Base-by-base conservation (phyloP, 164 flowering plant species). In the Sextonia rubra region DNA sequence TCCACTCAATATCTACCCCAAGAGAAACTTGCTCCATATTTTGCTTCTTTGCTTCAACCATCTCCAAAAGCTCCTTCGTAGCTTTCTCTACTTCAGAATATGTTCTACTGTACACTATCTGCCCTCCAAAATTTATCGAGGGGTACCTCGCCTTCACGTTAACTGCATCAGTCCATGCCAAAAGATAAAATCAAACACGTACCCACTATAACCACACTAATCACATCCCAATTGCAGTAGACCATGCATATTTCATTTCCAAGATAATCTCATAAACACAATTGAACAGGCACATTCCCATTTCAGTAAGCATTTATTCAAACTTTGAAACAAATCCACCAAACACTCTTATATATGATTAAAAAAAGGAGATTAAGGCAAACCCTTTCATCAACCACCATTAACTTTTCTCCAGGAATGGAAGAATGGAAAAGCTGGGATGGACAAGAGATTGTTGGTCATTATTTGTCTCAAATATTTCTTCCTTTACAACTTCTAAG, bases 1-100 rank as follows among this genome's bases (percentile, higher is more conserved):
- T 87, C 97, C 97, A 93, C 86, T 93, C 96, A 20, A 93, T 85
- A 73, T 93, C 98, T 66, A 93, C 83, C 30, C 98, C 98, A 58
- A 93, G 73, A 48, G 76, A 64, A 69, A 78, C 78, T 22, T 73
- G 80, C 26, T 84, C 87, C 48, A 24, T 60, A 76, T 71, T 80
- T 29, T 56, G 62, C 72, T 76, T 83, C 83, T 82, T 83, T 5
- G 81, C 71, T 69, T 83, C 77, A 58, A 87, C 73, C 47, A 72
- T 68, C 78, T 83, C 76, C 70, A 84, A 73, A 68, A 91, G 87
- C 83, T 88, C 86, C 71, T 22, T 66, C 23, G 93, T 76, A 62
- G 91, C 86, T 75, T 72, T 83, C 71, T 91, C 90, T n/a, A 87
- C 94, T 66, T 89, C 93, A 12, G 55, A 14, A 66, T 73, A 60